Evolutionary conservation across 2,329 filamentous ascomycete genomes (phyloP).

Genomic region (Alternaria angustiovoidea): DNA sequence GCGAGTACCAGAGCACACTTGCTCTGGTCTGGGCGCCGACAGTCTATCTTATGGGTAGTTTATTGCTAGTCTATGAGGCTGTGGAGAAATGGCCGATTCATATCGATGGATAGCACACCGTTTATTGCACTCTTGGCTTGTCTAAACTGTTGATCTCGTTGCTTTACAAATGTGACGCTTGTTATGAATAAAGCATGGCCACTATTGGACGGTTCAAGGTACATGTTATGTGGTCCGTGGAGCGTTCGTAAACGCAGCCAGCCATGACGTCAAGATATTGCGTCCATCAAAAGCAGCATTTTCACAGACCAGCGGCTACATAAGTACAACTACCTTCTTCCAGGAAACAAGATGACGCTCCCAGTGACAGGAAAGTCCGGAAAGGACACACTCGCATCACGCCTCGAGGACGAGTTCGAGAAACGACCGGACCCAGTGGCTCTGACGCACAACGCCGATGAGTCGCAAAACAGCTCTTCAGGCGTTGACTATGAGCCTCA

Average conservation of each 20-base stretch:
- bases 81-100: slow-evolving; percentile 4
- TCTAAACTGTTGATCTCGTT: neutral
- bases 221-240: neutral
- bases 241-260: neutral
- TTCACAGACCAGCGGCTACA: neutral
- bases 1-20: neutral
- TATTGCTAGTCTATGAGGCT: slow-evolving; percentile 1
- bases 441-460: slow-evolving; percentile 38
- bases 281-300: neutral
- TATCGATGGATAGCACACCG: neutral
- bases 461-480: slow-evolving; percentile 37
- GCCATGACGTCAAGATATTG: slow-evolving; percentile 1
- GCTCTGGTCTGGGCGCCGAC: neutral
- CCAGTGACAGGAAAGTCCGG: slow-evolving; percentile 10
- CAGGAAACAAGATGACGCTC: neutral
- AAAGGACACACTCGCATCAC: slow-evolving; percentile 22
- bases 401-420: slow-evolving; percentile 24
- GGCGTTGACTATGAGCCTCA: slow-evolving; percentile 44
- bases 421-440: slow-evolving; percentile 38
- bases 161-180: neutral
- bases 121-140: too few species aligned
- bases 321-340: neutral
- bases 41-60: neutral
- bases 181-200: neutral
- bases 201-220: neutral